Conservation (phyloP, 1,139 yeast species). For the Yamadazyma sp. region DNA sequence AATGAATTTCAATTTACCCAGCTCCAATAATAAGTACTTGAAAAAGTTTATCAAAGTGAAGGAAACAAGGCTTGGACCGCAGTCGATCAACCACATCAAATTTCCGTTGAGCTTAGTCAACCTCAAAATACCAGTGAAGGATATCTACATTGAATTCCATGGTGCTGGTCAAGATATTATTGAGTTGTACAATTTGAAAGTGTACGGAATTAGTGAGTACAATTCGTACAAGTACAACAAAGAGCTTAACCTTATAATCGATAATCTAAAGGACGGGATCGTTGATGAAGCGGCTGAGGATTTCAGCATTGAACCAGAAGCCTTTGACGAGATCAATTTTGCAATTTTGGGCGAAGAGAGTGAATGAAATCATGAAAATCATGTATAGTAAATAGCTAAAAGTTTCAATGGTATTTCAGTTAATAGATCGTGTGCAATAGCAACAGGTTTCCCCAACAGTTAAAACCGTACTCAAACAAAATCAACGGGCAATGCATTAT, state of each 20-base stretch:
- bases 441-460: background rate
- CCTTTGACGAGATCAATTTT: background rate
- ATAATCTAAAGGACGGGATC: slow-evolving; percentile 14
- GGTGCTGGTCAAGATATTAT: slow-evolving; percentile 18
- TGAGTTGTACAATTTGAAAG: slow-evolving; percentile 32
- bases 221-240: slow-evolving; percentile 27
- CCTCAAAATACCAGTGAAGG: slow-evolving; percentile 32
- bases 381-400: no score
- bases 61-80: slow-evolving; percentile 19
- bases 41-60: slow-evolving; percentile 35
- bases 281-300: background rate
- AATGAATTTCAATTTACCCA: slow-evolving; percentile 8
- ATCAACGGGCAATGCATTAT: no score
- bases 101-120: slow-evolving; percentile 38
- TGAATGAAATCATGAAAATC: no score
- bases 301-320: background rate
- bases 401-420: no score
- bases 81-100: slow-evolving; percentile 28
- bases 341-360: slow-evolving; percentile 1
- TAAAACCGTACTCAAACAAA: background rate
- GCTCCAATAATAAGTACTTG: slow-evolving; percentile 23
- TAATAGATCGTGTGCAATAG: background rate
- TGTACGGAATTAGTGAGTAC: slow-evolving; percentile 40
- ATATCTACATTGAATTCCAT: slow-evolving; percentile 36
- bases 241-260: slow-evolving; percentile 26